These are phyloP conservation scores for Ganoderma sinense DNA, from an alignment of 1,284 basidiomycete genomes.

Conservation along the genomic window DNA sequence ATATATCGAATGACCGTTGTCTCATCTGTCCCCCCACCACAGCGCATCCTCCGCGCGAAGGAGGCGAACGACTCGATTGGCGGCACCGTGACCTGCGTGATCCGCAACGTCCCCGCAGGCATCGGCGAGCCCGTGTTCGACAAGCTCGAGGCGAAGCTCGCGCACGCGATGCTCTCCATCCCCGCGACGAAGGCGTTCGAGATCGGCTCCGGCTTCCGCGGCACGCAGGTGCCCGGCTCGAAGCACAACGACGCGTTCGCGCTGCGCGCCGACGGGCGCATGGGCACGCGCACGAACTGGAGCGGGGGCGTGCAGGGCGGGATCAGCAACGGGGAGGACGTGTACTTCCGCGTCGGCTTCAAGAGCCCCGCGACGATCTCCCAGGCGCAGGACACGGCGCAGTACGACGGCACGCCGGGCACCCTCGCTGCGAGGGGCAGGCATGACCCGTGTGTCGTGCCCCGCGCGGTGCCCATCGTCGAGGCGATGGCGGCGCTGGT, in stretches of 20 bases:
- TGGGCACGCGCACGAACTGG: constrained; percentile 94
- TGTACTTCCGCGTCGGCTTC: constrained; percentile 98
- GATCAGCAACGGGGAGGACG: constrained; percentile 96
- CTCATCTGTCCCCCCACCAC: neutral
- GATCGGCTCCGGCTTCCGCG: constrained; percentile 96
- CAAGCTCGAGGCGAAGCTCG: constrained; percentile 97
- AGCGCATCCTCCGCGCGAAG: constrained; percentile 96
- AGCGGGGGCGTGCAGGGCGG: constrained; percentile 98
- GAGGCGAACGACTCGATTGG: constrained; percentile 94
- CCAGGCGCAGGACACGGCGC: constrained; percentile 89
- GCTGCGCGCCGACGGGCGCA: constrained; percentile 67
- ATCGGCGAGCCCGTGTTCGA: constrained; percentile 99
- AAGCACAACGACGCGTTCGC: constrained; percentile 95
- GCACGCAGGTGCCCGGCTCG: constrained; percentile 94
- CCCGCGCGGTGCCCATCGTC: constrained; percentile 97
- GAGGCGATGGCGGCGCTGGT: constrained; percentile 98
- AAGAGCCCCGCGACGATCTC: constrained; percentile 99
- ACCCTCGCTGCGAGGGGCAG: constrained; percentile 91
- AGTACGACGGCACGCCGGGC: constrained; percentile 92
- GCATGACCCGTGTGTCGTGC: constrained; percentile 98
- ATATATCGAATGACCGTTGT: neutral
- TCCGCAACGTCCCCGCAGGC: constrained; percentile 89
- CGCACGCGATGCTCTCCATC: constrained; percentile 98
- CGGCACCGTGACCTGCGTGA: constrained; percentile 96
- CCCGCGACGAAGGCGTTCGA: constrained; percentile 99